These are phyloP conservation scores for Neonectria punicea DNA, from an alignment of 2,329 filamentous ascomycete genomes.

Conservation along the genomic window DNA sequence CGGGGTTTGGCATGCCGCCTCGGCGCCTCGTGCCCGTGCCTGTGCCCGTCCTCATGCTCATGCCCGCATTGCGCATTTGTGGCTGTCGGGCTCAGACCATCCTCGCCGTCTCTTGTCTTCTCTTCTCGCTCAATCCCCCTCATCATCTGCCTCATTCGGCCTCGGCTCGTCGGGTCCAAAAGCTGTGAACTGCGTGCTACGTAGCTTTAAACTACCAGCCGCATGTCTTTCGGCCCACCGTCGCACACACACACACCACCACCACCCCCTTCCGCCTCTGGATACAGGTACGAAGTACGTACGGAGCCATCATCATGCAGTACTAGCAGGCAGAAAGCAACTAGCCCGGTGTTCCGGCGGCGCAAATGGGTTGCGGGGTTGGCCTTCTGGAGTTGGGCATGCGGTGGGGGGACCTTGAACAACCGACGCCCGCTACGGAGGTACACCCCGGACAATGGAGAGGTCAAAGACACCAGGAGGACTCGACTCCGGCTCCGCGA, in stretches of 20 bases:
- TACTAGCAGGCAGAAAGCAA: constrained; percentile 8
- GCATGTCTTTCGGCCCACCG: background rate
- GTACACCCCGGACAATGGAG: constrained; percentile 24
- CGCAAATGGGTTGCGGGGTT: constrained; percentile 36
- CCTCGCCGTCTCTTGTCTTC: constrained; percentile 1
- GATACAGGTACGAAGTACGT: background rate
- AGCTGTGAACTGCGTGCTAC: background rate
- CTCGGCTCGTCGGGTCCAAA: constrained; percentile 15
- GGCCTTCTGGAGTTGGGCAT: constrained; percentile 22
- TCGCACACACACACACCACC: background rate
- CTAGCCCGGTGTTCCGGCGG: constrained; percentile 12
- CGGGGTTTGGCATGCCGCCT: constrained; percentile 8
- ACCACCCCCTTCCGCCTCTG: background rate
- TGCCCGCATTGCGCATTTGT: background rate
- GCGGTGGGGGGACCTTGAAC: constrained; percentile 18
- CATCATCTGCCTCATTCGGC: constrained; percentile 3
- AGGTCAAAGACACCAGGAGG: constrained; percentile 12
- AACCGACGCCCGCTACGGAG: constrained; percentile 14
- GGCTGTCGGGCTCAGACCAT: constrained; percentile 12
- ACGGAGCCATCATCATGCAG: constrained; percentile 3
- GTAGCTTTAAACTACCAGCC: background rate
- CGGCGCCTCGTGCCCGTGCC: background rate
- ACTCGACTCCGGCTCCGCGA: background rate
- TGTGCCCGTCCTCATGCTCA: background rate
- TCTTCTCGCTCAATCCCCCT: constrained; percentile 8